These are phyloP conservation scores for Alternaria postmessia DNA, from an alignment of 2,329 filamentous ascomycete genomes.

Conservation along the genomic window DNA sequence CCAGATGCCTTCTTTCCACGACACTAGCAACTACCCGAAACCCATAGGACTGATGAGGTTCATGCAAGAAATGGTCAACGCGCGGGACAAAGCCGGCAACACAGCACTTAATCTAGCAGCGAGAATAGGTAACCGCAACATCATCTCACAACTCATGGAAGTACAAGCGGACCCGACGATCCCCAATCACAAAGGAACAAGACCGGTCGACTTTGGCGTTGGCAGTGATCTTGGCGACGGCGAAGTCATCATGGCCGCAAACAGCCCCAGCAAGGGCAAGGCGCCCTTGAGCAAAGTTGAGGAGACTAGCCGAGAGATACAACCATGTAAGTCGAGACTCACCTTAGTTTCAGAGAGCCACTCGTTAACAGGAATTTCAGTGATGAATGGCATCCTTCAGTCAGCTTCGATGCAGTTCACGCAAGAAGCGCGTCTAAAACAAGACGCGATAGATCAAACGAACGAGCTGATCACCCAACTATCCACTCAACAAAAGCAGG, in stretches of 20 bases:
- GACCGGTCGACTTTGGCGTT: constrained; percentile 94
- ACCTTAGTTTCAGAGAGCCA: neutral
- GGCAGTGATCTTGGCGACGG: constrained; percentile 66
- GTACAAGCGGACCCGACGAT: constrained; percentile 94
- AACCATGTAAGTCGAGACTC: constrained; percentile 70
- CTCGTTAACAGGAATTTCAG: constrained; percentile 41
- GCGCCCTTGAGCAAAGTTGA: constrained; percentile 60
- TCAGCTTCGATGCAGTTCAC: constrained; percentile 83
- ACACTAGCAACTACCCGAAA: constrained; percentile 64
- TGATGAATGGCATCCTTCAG: constrained; percentile 82
- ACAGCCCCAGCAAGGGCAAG: constrained; percentile 50
- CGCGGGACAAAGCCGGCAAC: constrained; percentile 91
- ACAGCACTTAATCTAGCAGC: constrained; percentile 95
- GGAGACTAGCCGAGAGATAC: constrained; percentile 82
- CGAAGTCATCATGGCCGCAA: constrained; percentile 27
- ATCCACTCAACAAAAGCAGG: constrained; percentile 78
- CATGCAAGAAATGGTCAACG: constrained; percentile 96
- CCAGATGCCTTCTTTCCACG: constrained; percentile 52
- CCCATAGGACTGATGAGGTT: constrained; percentile 90
- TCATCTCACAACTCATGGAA: constrained; percentile 95
- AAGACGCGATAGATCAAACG: constrained; percentile 81
- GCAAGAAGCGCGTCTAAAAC: constrained; percentile 81
- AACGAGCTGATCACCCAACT: constrained; percentile 83
- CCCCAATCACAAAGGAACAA: constrained; percentile 85
- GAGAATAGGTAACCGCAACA: constrained; percentile 89